phyloP scores from a whole-genome alignment of 2,329 filamentous ascomycete genomes.

The Lecanicillium sp. region DNA sequence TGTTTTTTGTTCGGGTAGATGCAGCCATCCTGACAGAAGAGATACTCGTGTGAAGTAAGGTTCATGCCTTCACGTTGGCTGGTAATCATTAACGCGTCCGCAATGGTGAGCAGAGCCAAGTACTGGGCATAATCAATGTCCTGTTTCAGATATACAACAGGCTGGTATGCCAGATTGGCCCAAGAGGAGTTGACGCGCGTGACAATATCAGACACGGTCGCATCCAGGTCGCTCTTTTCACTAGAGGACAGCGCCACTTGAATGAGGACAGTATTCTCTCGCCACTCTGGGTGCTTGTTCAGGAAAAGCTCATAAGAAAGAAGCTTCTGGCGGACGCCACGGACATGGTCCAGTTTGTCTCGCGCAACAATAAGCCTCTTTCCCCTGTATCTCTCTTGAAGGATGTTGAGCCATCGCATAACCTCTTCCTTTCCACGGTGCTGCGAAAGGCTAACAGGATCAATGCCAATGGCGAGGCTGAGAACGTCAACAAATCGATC shows the following conservation, averaged over 20 bases:
- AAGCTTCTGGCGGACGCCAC: conserved; percentile 88
- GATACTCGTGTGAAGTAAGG: conserved; percentile 86
- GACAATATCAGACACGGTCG: conserved; percentile 86
- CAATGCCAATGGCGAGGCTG: conserved; percentile 82
- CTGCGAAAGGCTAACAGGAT: conserved; percentile 65
- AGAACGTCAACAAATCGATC: conserved; percentile 89
- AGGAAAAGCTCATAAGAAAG: conserved; percentile 89
- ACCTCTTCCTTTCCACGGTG: conserved; percentile 69
- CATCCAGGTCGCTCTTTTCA: conserved; percentile 80
- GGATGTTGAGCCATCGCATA: conserved; percentile 67
- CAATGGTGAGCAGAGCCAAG: conserved; percentile 81
- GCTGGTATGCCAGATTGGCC: conserved; percentile 86
- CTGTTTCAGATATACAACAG: conserved; percentile 88
- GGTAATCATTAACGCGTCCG: conserved; percentile 89
- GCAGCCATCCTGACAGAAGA: conserved; percentile 85
- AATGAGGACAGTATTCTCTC: conserved; percentile 80
- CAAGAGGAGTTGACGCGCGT: conserved; percentile 88
- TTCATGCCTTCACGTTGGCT: conserved; percentile 98
- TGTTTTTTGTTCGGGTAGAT: conserved; percentile 65
- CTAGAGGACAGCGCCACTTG: conserved; percentile 89
- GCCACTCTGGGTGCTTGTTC: conserved; percentile 87
- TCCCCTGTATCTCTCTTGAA: conserved; percentile 76
- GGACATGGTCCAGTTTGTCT: conserved; percentile 89
- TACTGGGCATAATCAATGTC: conserved; percentile 92
- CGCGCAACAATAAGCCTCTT: conserved; percentile 89